A percentile compares a stretch with the other conserved stretches of the same genome.
Conservation (phyloP, 2,329 filamentous ascomycete genomes). For the Diaporthe nobilis region DNA sequence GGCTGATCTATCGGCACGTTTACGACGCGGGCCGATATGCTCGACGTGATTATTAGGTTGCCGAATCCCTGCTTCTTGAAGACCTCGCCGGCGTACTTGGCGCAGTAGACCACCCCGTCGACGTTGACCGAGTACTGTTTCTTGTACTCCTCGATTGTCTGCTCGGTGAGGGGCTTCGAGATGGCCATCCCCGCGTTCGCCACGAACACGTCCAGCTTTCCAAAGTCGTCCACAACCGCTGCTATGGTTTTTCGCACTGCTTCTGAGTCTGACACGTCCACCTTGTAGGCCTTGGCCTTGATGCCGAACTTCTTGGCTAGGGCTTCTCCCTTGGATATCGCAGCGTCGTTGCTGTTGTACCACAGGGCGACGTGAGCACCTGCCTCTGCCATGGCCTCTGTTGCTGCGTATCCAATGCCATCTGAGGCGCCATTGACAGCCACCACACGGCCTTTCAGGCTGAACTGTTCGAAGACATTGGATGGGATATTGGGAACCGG, state of each 20-base stretch:
- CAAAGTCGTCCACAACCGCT: constrained; percentile 56
- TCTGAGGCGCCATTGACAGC: constrained; percentile 62
- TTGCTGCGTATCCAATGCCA: constrained; percentile 60
- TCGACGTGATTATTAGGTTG: constrained; percentile 67
- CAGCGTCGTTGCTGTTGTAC: constrained; percentile 51
- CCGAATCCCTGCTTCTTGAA: constrained; percentile 60
- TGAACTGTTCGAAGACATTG: constrained; percentile 62
- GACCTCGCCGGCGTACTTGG: constrained; percentile 59
- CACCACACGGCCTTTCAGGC: constrained; percentile 57
- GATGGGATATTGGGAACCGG: constrained; percentile 55
- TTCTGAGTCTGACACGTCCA: constrained; percentile 59
- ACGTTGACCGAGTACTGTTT: constrained; percentile 69
- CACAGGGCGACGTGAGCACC: constrained; percentile 57
- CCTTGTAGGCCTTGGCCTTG: constrained; percentile 58
- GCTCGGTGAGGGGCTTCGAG: constrained; percentile 68
- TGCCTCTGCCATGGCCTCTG: constrained; percentile 62
- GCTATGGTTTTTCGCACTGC: constrained; percentile 52
- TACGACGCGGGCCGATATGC: constrained; percentile 64
- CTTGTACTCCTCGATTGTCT: constrained; percentile 64
- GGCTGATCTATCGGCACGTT: constrained; percentile 68
- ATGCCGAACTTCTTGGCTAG: constrained; percentile 57
- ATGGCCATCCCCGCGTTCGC: constrained; percentile 65
- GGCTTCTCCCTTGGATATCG: constrained; percentile 51
- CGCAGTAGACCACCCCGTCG: constrained; percentile 61
- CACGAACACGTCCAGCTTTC: constrained; percentile 58